A percentile compares a stretch with the other conserved stretches of the same genome.
phyloP scores from a whole-genome alignment of 164 flowering plant genomes.

The Santalum album region DNA sequence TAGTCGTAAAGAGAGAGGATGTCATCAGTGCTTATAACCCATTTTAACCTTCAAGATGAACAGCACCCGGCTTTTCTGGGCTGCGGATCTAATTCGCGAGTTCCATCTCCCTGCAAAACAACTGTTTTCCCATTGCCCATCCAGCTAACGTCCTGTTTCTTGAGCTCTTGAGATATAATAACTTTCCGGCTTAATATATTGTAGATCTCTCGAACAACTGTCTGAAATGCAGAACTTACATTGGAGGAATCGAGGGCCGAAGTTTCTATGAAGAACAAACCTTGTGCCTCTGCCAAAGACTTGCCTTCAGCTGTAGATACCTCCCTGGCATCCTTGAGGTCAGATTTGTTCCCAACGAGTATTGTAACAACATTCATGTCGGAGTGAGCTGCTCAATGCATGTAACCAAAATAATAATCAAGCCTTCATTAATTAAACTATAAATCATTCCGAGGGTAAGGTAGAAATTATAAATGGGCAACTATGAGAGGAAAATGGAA shows the following conservation, averaged over 20 bases:
- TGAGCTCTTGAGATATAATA: constrained; percentile 43
- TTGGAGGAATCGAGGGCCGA: constrained; percentile 74
- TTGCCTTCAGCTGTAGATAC: constrained; percentile 59
- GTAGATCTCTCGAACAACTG: constrained; percentile 63
- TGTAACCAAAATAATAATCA: constrained; percentile 5
- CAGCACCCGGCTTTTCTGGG: constrained; percentile 29
- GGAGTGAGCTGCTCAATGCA: constrained; percentile 52
- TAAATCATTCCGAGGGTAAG: no score
- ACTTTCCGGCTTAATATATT: constrained; percentile 61
- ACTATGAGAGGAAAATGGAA: no score
- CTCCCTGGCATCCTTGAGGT: constrained; percentile 65
- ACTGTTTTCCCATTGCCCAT: constrained; percentile 46
- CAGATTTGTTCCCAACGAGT: constrained; percentile 68
- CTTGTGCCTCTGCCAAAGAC: constrained; percentile 58
- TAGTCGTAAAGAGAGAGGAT: neutral
- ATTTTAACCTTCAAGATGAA: constrained; percentile 11
- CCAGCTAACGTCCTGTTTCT: constrained; percentile 28
- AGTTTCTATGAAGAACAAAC: constrained; percentile 69
- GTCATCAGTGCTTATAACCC: neutral
- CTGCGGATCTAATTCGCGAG: constrained; percentile 14
- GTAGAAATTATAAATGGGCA: no score
- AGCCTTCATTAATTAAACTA: neutral
- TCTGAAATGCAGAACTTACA: constrained; percentile 57
- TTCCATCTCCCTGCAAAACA: constrained; percentile 29
- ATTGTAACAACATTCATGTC: constrained; percentile 81